Conservation (phyloP, 2,329 filamentous ascomycete genomes). For the Chrysoporthe puriensis region DNA sequence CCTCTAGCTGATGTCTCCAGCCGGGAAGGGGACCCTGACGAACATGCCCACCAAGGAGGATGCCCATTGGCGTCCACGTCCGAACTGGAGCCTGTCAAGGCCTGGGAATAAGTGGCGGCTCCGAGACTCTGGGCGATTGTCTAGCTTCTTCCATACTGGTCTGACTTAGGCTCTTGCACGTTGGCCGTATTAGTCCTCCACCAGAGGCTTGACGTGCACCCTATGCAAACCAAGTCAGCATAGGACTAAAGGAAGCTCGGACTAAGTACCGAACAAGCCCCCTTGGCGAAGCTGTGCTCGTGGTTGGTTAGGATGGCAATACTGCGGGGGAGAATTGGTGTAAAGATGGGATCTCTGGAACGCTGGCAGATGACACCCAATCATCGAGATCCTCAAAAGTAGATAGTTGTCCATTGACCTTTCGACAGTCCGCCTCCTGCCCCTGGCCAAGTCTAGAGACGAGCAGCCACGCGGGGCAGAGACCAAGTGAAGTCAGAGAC, state of each 20-base stretch:
- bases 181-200: not conserved
- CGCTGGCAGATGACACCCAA: too few species aligned
- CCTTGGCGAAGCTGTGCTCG: not conserved
- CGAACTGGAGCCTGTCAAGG: not conserved
- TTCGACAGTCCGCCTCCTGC: too few species aligned
- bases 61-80: not conserved
- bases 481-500: too few species aligned
- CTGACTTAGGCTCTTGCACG: not conserved
- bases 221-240: not conserved
- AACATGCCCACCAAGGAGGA: not conserved
- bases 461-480: too few species aligned
- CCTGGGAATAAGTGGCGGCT: not conserved
- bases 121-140: not conserved
- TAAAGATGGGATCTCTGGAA: not conserved
- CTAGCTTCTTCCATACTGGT: not conserved
- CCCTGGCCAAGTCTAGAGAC: too few species aligned
- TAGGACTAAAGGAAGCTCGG: not conserved
- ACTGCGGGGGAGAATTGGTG: not conserved
- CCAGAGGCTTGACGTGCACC: not conserved
- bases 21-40: not conserved
- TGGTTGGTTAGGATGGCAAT: not conserved
- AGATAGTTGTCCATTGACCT: too few species aligned
- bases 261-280: constrained; percentile 1
- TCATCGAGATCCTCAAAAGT: too few species aligned
- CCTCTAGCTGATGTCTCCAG: not conserved